Evolutionary conservation across 805 yeast species (phyloP).

Genomic region (Ogataea ramenticola): DNA sequence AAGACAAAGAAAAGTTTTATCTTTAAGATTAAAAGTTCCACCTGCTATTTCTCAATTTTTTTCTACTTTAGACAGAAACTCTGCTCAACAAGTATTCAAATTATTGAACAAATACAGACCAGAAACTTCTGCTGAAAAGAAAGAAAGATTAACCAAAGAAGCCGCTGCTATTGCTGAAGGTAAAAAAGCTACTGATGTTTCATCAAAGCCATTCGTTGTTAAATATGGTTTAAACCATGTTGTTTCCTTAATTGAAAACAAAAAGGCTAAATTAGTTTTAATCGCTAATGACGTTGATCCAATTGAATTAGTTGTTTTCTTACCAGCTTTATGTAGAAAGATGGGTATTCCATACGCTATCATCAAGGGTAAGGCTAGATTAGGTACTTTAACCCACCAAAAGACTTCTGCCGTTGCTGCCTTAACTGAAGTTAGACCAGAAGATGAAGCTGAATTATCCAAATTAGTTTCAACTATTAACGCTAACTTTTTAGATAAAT

Average conservation of each 20-base stretch:
- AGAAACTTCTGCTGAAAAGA: conserved; percentile 92
- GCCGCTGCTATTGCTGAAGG: conserved; percentile 98
- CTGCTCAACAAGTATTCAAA: conserved; percentile 93
- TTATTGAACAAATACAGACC: conserved; percentile 98
- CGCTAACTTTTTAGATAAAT: conserved; percentile 85
- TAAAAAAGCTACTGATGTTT: conserved; percentile 90
- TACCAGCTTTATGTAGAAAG: conserved; percentile 97
- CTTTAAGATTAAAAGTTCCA: conserved; percentile 93
- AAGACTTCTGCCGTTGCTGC: conserved; percentile 96
- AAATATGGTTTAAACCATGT: conserved; percentile 98
- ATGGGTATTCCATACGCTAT: conserved; percentile 98
- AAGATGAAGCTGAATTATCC: conserved; percentile 89
- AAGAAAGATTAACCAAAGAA: conserved; percentile 95
- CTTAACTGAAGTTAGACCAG: conserved; percentile 84
- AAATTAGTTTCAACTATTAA: conserved; percentile 84
- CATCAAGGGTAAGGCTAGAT: conserved; percentile 95
- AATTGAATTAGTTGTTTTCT: conserved; percentile 88
- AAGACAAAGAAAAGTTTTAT: conserved; percentile 94
- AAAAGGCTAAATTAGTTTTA: conserved; percentile 91
- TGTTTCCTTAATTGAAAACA: conserved; percentile 91
- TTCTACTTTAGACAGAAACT: conserved; percentile 92
- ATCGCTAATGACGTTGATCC: conserved; percentile 98
- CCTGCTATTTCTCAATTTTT: conserved; percentile 95
- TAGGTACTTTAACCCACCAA: conserved; percentile 92
- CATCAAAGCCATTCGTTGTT: conserved; percentile 91